Conservation (phyloP, 2,329 filamentous ascomycete species). For the Xylariaceae sp. region DNA sequence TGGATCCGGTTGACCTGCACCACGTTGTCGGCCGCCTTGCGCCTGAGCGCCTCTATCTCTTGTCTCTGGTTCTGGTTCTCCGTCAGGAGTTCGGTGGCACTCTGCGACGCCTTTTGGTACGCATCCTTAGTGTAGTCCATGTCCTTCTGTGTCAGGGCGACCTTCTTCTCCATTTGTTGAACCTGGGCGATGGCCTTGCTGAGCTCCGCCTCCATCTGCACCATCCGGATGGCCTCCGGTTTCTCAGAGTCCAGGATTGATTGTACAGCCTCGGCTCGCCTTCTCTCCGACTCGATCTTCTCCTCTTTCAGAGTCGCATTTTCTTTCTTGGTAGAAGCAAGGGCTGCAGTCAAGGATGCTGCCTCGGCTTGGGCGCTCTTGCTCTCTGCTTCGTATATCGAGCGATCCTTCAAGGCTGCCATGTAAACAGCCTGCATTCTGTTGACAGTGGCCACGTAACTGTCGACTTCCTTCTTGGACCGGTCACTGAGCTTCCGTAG, state of each 20-base stretch:
- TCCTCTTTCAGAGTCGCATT: constrained; percentile 31
- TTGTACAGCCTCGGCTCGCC: constrained; percentile 27
- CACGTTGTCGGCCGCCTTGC: constrained; percentile 37
- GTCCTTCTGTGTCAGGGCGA: constrained; percentile 32
- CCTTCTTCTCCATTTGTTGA: constrained; percentile 31
- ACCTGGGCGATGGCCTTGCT: constrained; percentile 32
- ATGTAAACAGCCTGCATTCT: constrained; percentile 40
- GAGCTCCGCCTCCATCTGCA: constrained; percentile 33
- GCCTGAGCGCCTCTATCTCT: constrained; percentile 32
- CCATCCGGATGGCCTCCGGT: constrained; percentile 31
- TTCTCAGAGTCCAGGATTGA: constrained; percentile 28
- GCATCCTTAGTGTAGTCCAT: constrained; percentile 48
- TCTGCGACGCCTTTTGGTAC: constrained; percentile 52
- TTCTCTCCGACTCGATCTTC: constrained; percentile 27
- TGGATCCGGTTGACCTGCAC: constrained; percentile 41
- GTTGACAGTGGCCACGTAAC: constrained; percentile 35
- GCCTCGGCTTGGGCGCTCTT: constrained; percentile 29
- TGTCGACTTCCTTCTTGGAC: constrained; percentile 38
- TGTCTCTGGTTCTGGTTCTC: constrained; percentile 40
- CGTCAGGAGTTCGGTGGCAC: constrained; percentile 34
- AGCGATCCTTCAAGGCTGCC: constrained; percentile 29
- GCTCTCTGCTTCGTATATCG: constrained; percentile 36
- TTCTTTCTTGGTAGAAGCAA: constrained; percentile 30
- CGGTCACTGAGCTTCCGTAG: constrained; percentile 34
- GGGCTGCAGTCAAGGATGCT: constrained; percentile 23